phyloP scores from a whole-genome alignment of 2,329 filamentous ascomycete species.

The Grosmannia serpens region DNA sequence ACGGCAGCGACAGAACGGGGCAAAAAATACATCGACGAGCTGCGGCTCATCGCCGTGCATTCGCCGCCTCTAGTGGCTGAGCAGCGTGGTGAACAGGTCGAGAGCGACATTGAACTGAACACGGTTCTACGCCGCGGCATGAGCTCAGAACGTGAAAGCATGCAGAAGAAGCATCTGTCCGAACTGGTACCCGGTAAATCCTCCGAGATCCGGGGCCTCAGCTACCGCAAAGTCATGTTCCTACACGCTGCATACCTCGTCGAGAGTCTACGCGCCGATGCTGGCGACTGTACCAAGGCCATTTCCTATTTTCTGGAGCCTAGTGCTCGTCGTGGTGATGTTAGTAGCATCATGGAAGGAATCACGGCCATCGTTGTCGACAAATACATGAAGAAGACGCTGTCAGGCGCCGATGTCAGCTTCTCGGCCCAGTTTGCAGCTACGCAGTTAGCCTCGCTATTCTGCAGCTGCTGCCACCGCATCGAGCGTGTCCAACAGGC shows the following conservation, averaged over 20 bases:
- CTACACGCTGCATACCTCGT: conserved; percentile 83
- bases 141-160: conserved; percentile 62
- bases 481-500: conserved; percentile 86
- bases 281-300: conserved; percentile 82
- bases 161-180: conserved; percentile 69
- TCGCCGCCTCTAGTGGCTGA: conserved; percentile 81
- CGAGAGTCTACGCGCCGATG: conserved; percentile 74
- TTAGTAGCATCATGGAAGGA: conserved; percentile 53
- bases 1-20: conserved; percentile 61
- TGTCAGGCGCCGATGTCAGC: conserved; percentile 57
- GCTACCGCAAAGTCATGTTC: conserved; percentile 86
- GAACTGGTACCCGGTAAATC: conserved; percentile 66
- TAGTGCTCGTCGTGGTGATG: conserved; percentile 56
- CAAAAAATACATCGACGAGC: conserved; percentile 60
- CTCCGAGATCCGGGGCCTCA: conserved; percentile 67
- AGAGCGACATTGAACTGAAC: conserved; percentile 95
- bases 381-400: conserved; percentile 65
- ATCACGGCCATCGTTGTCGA: conserved; percentile 59
- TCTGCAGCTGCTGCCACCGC: conserved; percentile 84
- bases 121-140: conserved; percentile 82
- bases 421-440: conserved; percentile 93
- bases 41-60: conserved; percentile 75
- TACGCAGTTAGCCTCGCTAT: conserved; percentile 71
- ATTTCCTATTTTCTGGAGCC: conserved; percentile 92
- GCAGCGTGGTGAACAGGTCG: conserved; percentile 76